Evolutionary conservation across 148 eudicot species (phyloP), one percentile per base, ranked within the genome.

Genomic region (Selenicereus undatus): DNA sequence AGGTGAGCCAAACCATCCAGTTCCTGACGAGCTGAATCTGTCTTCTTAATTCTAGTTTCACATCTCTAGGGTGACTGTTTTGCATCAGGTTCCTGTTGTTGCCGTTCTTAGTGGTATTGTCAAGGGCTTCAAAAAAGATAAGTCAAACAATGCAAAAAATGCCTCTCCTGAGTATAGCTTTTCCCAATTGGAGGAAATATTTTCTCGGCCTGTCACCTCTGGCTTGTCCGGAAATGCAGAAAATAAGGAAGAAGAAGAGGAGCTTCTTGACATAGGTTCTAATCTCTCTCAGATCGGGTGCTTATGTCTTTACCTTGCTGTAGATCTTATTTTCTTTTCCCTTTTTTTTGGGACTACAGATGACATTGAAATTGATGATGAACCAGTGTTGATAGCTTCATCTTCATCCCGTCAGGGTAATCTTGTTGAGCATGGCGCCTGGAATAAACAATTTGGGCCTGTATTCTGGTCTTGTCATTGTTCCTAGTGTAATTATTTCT

Each of bases 301-400:
- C 13, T 52, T 81, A 20, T 65, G 77, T 73, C 65, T 22, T 81
- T 39, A 75, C 8, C 11, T 68, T 36, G 65, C 36, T 16, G 16
- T 54, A 26, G 26, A 56, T 76, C 29, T 77, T 69, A 11, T 48
- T 26, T 0, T 75, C 9, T n/a, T 71, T 73, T 54, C 21, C 30
- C 66, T 65, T 68, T 45, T 66, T 81, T 20, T 83, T 39, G 43
- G 77, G 27, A 77, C 85, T 26, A 39, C 88, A 93, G 97, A 93
- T 89, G 93, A 90, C 86, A 89, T 93, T 27, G 93, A 89, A 78
- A 91, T 93, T 84, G 97, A 93, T 83, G 97, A 93, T 81, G 94
- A 90, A 71, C 93, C 90, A 65, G 85, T 76, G 62, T 62, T 84
- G 43, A n/a, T 75, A 76, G 76, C 89, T 80, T 88, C 95, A 79